phyloP scores from a whole-genome alignment of 768 basidiomycete genomes.

The Kwoniella heveanensis region DNA sequence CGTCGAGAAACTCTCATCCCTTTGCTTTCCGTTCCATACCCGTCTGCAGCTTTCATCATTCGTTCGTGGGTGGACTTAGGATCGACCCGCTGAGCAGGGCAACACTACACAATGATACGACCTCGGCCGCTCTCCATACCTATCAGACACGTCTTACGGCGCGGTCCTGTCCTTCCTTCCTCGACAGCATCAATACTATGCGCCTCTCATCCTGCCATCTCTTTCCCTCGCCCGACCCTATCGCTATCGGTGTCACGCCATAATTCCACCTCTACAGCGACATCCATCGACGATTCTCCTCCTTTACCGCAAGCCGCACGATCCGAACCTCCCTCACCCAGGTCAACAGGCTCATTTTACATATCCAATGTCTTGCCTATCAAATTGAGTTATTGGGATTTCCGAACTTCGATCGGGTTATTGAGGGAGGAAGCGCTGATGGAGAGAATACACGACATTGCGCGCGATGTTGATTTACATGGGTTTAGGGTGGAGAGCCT shows the following conservation, averaged over 20 bases:
- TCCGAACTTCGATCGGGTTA: constrained; percentile 38
- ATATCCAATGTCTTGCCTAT: constrained; percentile 55
- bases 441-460: constrained; percentile 53
- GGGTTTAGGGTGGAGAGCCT: constrained; percentile 50
- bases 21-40: neutral
- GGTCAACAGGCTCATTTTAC: constrained; percentile 44
- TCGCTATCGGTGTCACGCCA: neutral
- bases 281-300: neutral
- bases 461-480: constrained; percentile 25
- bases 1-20: too few relatives aligned
- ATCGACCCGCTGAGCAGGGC: too few relatives aligned
- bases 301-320: neutral
- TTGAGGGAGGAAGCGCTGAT: constrained; percentile 47
- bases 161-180: neutral
- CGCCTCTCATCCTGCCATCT: neutral
- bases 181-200: neutral
- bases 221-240: neutral
- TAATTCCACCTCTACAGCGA: neutral
- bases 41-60: too few relatives aligned
- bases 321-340: neutral
- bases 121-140: neutral
- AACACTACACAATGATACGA: neutral
- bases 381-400: constrained; percentile 44
- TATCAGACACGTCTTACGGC: neutral
- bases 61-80: too few relatives aligned